Evolutionary conservation across 2,329 filamentous ascomycete species (phyloP), one percentile per base, ranked within the genome.

Genomic region (Colletotrichum navitas): DNA sequence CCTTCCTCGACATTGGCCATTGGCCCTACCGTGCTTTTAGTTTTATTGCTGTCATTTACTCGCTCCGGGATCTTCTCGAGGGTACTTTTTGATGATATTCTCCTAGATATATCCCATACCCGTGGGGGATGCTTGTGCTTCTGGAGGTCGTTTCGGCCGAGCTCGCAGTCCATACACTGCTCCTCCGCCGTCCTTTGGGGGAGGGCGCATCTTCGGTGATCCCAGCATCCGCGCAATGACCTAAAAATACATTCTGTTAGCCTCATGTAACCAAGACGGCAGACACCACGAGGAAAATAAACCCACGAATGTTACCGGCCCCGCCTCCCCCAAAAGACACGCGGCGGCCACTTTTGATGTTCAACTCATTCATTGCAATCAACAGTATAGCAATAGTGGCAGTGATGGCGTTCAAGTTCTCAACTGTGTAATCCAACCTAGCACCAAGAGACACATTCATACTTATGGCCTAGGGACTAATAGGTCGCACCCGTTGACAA

Each of bases 291-390:
- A 61, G 16, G 16, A 34, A 18, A 2, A 3, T n/a, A 49, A 39
- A 39, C 63, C n/a, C 54, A 67, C 68, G 63, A 51, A 67, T 71
- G 24, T 71, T 71, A 7, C 58, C 68, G 10, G 63, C 63, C n/a
- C 63, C 68, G 6, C 68, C 63, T 41, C 56, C 61, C 1, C 58
- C 68, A 18, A 63, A 67, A 5, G 63, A 71, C 3, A 61, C 41
- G 12, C 56, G 63, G 6, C 68, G 63, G 3, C 54, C 64, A 11
- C 68, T 67, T 24, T 55, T 49, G 29, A 71, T 56, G 16, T 71
- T 61, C 18, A 26, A 10, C 45, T 36, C 63, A 43, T 67, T 66
- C 68, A 71, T 71, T 10, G 24, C n/a, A 24, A 5, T 7, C 18
- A 4, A 14, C 26, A 8, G 6, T 39, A 2, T 47, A 10, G 6